Evolutionary conservation across 148 eudicot species (phyloP).

Genomic region (Cornus florida): DNA sequence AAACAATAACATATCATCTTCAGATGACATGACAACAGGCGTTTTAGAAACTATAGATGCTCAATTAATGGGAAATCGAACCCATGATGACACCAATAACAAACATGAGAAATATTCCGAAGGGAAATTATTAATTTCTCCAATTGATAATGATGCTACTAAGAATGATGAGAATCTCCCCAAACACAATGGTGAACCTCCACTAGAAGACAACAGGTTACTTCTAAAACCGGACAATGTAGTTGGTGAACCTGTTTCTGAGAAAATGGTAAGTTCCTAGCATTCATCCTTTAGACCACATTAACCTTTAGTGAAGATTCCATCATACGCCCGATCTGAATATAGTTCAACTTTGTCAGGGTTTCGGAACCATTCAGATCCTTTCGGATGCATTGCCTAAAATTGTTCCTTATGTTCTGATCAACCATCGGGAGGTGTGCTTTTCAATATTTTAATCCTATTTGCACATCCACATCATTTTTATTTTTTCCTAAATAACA

Average conservation of each 20-base stretch:
- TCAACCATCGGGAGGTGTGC: conserved; percentile 93
- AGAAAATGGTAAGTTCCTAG: conserved; percentile 51
- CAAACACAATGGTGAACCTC: conserved; percentile 36
- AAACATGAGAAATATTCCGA: conserved; percentile 25
- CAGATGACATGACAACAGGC: conserved; percentile 31
- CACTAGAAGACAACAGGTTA: conserved; percentile 37
- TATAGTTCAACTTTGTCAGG: conserved; percentile 43
- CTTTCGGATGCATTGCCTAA: conserved; percentile 93
- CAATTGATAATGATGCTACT: conserved; percentile 30
- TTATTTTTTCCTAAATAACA: too few species aligned
- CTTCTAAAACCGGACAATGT: conserved; percentile 37
- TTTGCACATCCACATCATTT: too few species aligned
- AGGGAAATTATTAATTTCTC: conserved; percentile 21
- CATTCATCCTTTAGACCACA: background rate
- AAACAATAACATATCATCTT: conserved; percentile 23
- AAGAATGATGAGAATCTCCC: conserved; percentile 28
- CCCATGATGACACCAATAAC: conserved; percentile 26
- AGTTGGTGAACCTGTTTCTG: conserved; percentile 42
- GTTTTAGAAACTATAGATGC: conserved; percentile 29
- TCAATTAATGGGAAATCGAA: conserved; percentile 32
- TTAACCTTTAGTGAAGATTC: background rate
- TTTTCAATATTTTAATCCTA: conserved; percentile 13
- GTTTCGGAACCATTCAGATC: conserved; percentile 85
- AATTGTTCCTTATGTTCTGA: conserved; percentile 95
- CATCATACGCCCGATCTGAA: conserved; percentile 8